Base-by-base conservation (phyloP, 768 basidiomycete species). In the Tephrocybe sp. region DNA sequence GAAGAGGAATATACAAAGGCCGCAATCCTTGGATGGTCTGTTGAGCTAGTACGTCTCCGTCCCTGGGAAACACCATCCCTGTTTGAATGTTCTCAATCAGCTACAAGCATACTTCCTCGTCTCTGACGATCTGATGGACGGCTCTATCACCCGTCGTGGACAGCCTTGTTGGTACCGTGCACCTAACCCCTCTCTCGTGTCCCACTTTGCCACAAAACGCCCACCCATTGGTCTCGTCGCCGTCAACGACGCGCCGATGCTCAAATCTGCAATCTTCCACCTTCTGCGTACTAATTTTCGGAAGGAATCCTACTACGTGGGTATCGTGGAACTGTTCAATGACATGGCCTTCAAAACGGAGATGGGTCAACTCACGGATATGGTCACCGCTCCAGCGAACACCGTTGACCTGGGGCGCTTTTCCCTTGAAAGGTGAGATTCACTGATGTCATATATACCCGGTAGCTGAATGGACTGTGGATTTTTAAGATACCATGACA, bases 61-160 rank as follows among this genome's bases (percentile, higher is more conserved):
- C 18, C 19, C 21, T n/a, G 16, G 8, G 1, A 11, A 18, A 5
- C 13, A 9, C 22, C 21, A 22, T 9, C n/a, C 31, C 34, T 35
- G 30, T 39, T 15, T 42, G 21, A 12, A 41, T n/a, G 30, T 47
- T 31, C 9, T 42, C 9, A 35, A 2, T 15, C 63, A 95, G 92
- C 82, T 99, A 5, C 96, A 98, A 85, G 93, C 93, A 0, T 96
- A 87, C 72, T 98, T 98, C 86, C 82, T 98, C 45, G 92, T 96
- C 49, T 80, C 91, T 4, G 92, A 99, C 69, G 96, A 98, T 67
- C 92, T 98, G 60, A 99, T 98, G 95, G 95, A 98, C 64, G 68
- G 78, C n/a, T 91, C 89, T 41, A 87, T 98, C 58, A 98, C 94
- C 8, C 87, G 96, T 21, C 86, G 95, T 6, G 86, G 88, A 3